Percentiles rank a stretch among this genome's conserved stretches.
phyloP scores from a whole-genome alignment of 495 filamentous ascomycete genomes.

The Clavariopsis aquatica region DNA sequence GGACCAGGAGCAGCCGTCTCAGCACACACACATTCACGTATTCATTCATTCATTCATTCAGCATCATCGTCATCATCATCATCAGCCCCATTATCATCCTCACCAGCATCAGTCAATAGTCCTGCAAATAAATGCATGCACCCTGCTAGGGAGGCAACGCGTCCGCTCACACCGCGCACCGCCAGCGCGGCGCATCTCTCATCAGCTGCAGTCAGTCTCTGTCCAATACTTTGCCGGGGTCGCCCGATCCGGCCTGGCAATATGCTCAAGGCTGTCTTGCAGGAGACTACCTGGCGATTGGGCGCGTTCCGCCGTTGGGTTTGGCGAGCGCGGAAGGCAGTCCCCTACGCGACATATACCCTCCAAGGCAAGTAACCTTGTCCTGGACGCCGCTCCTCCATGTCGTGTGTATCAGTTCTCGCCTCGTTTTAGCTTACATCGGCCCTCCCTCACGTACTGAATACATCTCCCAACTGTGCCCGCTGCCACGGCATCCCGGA shows the following conservation, averaged over 20 bases:
- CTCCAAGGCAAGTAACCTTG: neutral
- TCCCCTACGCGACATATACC: neutral
- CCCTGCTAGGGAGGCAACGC: neutral
- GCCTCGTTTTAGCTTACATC: neutral
- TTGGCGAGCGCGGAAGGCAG: conserved; percentile 5
- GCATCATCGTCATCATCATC: no score
- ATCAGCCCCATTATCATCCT: no score
- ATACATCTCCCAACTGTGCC: neutral
- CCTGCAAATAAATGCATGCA: no score
- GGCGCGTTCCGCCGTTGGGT: neutral
- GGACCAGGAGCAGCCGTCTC: neutral
- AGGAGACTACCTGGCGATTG: conserved; percentile 13
- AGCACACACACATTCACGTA: no score
- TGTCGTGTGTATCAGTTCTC: neutral
- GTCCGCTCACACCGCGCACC: neutral
- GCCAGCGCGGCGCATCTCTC: neutral
- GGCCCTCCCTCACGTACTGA: neutral
- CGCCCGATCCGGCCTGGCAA: neutral
- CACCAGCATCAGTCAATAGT: neutral
- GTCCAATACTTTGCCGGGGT: neutral
- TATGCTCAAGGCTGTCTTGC: conserved; percentile 1
- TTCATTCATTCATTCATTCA: no score
- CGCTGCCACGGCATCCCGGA: neutral
- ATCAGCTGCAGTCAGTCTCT: neutral
- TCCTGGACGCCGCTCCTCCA: neutral